Percentiles rank a stretch among this genome's conserved stretches.
Conservation (phyloP, 1,284 basidiomycete genomes). For the Sanghuangporus weigelae region DNA sequence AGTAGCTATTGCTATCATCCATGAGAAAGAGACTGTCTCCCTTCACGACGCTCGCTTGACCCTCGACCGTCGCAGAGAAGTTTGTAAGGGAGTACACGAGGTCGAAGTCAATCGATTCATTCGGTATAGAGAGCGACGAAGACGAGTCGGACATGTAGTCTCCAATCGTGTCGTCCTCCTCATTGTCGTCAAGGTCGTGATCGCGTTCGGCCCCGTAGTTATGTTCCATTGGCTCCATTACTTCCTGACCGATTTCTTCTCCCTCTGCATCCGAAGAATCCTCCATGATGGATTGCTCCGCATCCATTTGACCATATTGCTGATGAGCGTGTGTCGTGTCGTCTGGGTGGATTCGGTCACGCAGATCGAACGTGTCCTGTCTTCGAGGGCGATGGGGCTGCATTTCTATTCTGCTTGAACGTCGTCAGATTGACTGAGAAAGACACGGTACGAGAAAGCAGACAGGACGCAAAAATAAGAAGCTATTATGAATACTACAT, state of each 20-base stretch:
- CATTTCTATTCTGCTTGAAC: constrained; percentile 2
- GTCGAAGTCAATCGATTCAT: constrained; percentile 88
- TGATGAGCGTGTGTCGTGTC: constrained; percentile 40
- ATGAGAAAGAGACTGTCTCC: constrained; percentile 91
- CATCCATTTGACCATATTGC: constrained; percentile 47
- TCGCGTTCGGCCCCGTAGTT: constrained; percentile 16
- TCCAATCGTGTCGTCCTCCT: constrained; percentile 60
- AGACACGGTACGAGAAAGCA: not conserved
- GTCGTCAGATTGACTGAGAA: not conserved
- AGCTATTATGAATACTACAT: not conserved
- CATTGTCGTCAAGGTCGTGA: constrained; percentile 37
- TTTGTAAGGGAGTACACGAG: constrained; percentile 88
- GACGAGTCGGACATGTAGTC: constrained; percentile 32
- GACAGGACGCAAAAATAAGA: not conserved
- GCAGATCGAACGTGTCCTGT: constrained; percentile 68
- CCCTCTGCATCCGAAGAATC: constrained; percentile 73
- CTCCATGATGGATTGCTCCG: constrained; percentile 72
- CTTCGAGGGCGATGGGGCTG: constrained; percentile 20
- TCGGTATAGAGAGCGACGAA: constrained; percentile 80
- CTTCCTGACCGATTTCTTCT: constrained; percentile 21
- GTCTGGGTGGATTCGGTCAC: constrained; percentile 59
- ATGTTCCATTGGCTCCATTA: constrained; percentile 9
- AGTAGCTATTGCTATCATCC: constrained; percentile 96
- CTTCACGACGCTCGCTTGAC: constrained; percentile 94
- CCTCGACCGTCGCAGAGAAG: constrained; percentile 93